These are phyloP conservation scores for Pichia norvegensis DNA, from an alignment of 1,139 yeast species.

Conservation along the genomic window DNA sequence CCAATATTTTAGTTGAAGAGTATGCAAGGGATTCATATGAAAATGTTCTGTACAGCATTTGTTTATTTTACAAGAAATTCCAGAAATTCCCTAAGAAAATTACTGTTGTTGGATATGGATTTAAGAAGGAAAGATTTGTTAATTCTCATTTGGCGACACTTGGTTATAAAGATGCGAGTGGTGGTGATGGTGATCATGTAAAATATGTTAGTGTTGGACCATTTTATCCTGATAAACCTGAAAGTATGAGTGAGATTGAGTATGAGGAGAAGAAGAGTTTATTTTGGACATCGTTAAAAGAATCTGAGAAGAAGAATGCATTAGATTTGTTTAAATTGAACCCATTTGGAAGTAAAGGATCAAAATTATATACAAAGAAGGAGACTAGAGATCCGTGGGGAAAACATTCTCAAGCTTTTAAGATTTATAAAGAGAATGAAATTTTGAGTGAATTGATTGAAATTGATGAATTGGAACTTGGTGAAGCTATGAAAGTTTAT, in stretches of 20 bases:
- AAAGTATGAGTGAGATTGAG: conserved; percentile 15
- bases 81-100: conserved; percentile 43
- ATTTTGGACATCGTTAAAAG: conserved; percentile 38
- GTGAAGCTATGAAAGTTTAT: conserved; percentile 20
- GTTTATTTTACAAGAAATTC: conserved; percentile 45
- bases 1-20: conserved; percentile 43
- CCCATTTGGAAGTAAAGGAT: conserved; percentile 49
- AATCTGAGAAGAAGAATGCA: conserved; percentile 49
- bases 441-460: conserved; percentile 15
- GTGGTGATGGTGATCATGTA: conserved; percentile 23
- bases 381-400: conserved; percentile 53
- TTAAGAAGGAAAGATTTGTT: conserved; percentile 55
- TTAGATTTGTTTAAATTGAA: conserved; percentile 48
- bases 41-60: conserved; percentile 58
- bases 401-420: conserved; percentile 12
- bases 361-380: conserved; percentile 37
- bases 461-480: conserved; percentile 17
- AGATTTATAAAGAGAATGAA: conserved; percentile 11
- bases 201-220: conserved; percentile 62
- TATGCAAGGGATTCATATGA: conserved; percentile 79
- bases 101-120: conserved; percentile 65
- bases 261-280: conserved; percentile 19
- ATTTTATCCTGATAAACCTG: conserved; percentile 30
- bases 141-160: conserved; percentile 50
- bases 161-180: conserved; percentile 15